phyloP scores from a whole-genome alignment of 169 alveolate species.

The Plasmodium billcollinsi region DNA sequence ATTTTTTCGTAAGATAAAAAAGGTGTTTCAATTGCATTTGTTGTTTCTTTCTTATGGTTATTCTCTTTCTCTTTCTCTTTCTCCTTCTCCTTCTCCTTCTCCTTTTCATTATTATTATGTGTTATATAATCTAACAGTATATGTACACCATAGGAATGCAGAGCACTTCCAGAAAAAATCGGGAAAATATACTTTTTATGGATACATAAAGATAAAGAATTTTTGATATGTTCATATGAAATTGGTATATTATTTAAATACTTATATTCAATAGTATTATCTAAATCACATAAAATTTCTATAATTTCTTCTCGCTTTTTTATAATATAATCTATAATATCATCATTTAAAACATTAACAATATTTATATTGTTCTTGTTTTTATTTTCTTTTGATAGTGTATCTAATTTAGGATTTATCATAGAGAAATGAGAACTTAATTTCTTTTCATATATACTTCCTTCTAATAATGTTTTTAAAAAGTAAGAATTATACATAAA shows the following conservation, averaged over 20 bases:
- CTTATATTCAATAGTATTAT: slow-evolving; percentile 24
- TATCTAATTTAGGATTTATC: slow-evolving; percentile 9
- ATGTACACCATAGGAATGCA: slow-evolving; percentile 58
- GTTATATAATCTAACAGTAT: slow-evolving; percentile 56
- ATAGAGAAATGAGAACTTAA: slow-evolving; percentile 29
- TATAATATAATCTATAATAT: slow-evolving; percentile 18
- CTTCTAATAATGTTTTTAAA: slow-evolving; percentile 1
- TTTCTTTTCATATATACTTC: slow-evolving; percentile 13
- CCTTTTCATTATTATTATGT: neutral
- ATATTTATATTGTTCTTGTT: neutral
- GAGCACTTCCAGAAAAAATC: slow-evolving; percentile 67
- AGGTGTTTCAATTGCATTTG: neutral
- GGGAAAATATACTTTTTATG: slow-evolving; percentile 37
- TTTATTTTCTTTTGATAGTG: neutral
- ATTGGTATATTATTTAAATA: slow-evolving; percentile 57
- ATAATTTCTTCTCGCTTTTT: slow-evolving; percentile 71
- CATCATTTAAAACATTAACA: slow-evolving; percentile 11
- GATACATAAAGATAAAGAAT: slow-evolving; percentile 14
- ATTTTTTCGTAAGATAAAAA: neutral
- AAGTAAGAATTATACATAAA: slow-evolving; percentile 4
- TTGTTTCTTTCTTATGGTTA: neutral
- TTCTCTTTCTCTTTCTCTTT: neutral
- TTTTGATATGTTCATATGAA: slow-evolving; percentile 21
- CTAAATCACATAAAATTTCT: slow-evolving; percentile 72
- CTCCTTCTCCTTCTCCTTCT: neutral